A percentile compares a stretch with the other conserved stretches of the same genome.
phyloP scores from a whole-genome alignment of 306 rosid genomes.

The Rubus parviflorus region DNA sequence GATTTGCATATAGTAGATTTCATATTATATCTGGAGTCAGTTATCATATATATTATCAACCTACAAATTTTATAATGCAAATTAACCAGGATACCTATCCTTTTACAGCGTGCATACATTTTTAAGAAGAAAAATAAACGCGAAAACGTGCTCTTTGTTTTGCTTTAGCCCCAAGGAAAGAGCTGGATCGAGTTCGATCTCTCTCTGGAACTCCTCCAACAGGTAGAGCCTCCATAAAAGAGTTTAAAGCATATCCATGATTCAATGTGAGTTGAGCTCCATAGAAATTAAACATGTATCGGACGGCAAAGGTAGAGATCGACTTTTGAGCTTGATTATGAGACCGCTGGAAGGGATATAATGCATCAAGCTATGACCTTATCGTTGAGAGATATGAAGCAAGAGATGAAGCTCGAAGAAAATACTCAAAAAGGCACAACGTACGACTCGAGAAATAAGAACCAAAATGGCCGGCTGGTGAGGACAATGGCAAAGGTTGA shows the following conservation, averaged over 20 bases:
- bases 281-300: no score
- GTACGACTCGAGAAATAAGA: constrained; percentile 39
- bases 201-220: no score
- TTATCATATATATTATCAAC: background rate
- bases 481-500: constrained; percentile 34
- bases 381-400: constrained; percentile 60
- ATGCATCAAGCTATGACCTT: constrained; percentile 48
- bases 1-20: background rate
- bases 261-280: no score
- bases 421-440: constrained; percentile 48
- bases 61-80: background rate
- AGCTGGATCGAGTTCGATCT: no score
- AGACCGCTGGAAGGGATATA: constrained; percentile 72
- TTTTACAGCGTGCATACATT: background rate
- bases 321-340: constrained; percentile 58
- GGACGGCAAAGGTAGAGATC: constrained; percentile 37
- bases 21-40: background rate
- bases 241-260: no score
- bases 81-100: background rate
- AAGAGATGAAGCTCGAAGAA: constrained; percentile 55
- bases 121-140: background rate
- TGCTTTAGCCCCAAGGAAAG: no score
- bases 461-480: constrained; percentile 22
- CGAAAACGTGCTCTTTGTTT: background rate
- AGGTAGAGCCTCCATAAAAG: no score